Evolutionary conservation across 495 filamentous ascomycete species (phyloP), one percentile per base, ranked within the genome.

Genomic region (Apiosordaria backusii): DNA sequence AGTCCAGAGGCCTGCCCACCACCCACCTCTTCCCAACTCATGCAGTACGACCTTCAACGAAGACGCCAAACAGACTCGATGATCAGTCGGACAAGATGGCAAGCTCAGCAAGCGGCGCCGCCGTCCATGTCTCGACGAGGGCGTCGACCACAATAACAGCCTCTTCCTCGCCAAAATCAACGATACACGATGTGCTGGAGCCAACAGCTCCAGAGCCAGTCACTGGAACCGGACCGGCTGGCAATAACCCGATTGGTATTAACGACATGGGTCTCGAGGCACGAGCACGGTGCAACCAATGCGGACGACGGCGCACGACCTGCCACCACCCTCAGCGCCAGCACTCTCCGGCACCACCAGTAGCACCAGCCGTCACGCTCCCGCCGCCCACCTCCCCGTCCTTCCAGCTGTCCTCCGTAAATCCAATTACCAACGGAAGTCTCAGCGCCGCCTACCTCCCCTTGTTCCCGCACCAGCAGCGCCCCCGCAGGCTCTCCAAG

Each of bases 401-500:
- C 25, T 61, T 63, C 35, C 35, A 45, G 4, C 24, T 54, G 16
- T 61, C 63, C 60, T 60, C 69, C 29, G 60, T 67, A 68, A 55
- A n/a, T 57, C 53, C 61, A 66, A 71, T 66, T 63, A 54, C 68
- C 67, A 74, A 70, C 72, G 74, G 74, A 74, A 64, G 58, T 60
- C 70, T 61, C 72, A 74, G 73, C 70, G 68, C 72, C 70, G 73
- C 68, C 16, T 60, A 64, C 61, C 53, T 67, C 57, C 35, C 68
- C 27, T 57, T 55, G 57, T 59, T 66, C 29, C 52, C n/a, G 50
- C 50, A 26, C 29, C 60, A 61, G 50, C 45, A 62, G 40, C 70
- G 72, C 75, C 75, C 75, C 75, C 75, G 75, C 75, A 77, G 75
- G 50, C 69, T 74, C 67, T 74, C 75, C 68, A 77, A 75, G 63